Evolutionary conservation across 352 stramenopile genomes (phyloP).

Genomic region (Thraustochytrium sp.): DNA sequence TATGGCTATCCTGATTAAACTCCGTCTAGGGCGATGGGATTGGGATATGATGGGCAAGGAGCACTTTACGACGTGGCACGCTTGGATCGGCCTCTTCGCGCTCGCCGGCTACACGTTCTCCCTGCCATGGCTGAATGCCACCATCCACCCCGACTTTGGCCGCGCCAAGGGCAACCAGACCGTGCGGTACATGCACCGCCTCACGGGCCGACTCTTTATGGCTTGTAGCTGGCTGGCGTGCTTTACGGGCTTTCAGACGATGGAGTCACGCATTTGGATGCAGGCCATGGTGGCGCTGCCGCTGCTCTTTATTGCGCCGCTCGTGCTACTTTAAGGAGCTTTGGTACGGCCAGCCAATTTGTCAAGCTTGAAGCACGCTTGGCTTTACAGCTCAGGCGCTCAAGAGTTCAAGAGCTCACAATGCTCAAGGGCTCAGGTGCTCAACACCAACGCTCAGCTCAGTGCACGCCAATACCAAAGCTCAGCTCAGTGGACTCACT

Average conservation of each 20-base stretch:
- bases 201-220: constrained; percentile 6
- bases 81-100: not conserved
- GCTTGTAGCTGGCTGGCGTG: constrained; percentile 11
- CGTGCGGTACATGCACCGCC: constrained; percentile 27
- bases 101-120: not conserved
- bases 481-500: too few relatives aligned
- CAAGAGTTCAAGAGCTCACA: too few relatives aligned
- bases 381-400: too few relatives aligned
- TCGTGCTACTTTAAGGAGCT: not conserved
- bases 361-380: too few relatives aligned
- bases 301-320: not conserved
- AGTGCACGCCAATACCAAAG: too few relatives aligned
- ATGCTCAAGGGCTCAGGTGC: too few relatives aligned
- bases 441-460: too few relatives aligned
- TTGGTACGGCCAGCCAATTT: not conserved
- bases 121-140: not conserved
- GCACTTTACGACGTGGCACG: constrained; percentile 41
- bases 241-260: constrained; percentile 37
- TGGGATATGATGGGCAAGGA: not conserved
- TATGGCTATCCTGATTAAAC: too few relatives aligned
- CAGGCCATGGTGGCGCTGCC: constrained; percentile 29
- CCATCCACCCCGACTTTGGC: constrained; percentile 42
- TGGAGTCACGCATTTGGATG: not conserved
- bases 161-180: constrained; percentile 35
- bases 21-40: too few relatives aligned